Base-by-base conservation (phyloP, 2,329 filamentous ascomycete genomes). In the Aspergillus brunneoviolaceus region DNA sequence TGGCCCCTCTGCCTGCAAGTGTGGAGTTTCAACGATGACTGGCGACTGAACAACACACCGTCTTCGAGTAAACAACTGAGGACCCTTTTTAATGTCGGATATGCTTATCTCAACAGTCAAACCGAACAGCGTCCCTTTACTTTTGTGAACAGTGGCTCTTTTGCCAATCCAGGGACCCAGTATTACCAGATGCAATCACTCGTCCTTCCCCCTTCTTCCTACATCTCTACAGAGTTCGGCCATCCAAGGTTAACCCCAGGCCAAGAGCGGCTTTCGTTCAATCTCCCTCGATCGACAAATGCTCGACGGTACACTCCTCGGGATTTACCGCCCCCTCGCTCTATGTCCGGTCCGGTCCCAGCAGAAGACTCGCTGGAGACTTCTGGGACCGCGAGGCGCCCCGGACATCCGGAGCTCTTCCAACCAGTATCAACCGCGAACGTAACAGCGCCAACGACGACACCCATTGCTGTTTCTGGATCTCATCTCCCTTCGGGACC, bases 311-410 rank as follows among this genome's bases (percentile, higher is more conserved):
- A 70, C 65, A 76, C 74, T 65, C 71, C 72, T 51, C 71, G 75
- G 74, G 75, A 74, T 63, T 68, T 74, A 68, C 70, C 75, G 57
- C 67, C 71, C 64, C 70, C 73, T 69, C 73, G 73, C 75, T 74
- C 74, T 73, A 79, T 79, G 77, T 78, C 77, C 69, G 73, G 74
- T 67, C 74, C 76, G 66, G 72, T 74, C 63, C 70, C 71, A 65
- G 70, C 67, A 62, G 72, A 74, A 60, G 72, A 73, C 62, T 72
- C 74, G 65, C 65, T 70, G 67, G 74, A 76, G 64, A 70, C 70
- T 66, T 69, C 75, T 67, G 72, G 71, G 67, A 69, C 71, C 59
- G 66, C 69, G 57, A 72, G 72, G 58, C 69, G 70, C 42, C 60
- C 67, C 58, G 69, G 69, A 63, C 71, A 71, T 62, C 70, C 72